Percentiles rank a stretch among this genome's conserved stretches.
These are phyloP conservation scores for Pseudogymnoascus sp. DNA, from an alignment of 2,329 filamentous ascomycete genomes.

Conservation along the genomic window DNA sequence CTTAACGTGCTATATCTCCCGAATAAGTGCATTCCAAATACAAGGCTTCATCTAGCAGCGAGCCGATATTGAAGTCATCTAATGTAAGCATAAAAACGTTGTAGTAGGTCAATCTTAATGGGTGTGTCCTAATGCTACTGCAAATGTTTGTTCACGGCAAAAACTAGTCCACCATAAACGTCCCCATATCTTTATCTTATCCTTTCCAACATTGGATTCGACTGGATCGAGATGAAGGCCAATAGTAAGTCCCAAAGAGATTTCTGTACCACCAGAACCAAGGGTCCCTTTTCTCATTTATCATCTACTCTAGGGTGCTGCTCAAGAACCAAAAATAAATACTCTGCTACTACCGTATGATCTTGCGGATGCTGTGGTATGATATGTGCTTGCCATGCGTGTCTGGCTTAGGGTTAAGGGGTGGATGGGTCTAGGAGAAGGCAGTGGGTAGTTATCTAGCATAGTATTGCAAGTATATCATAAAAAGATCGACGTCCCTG, in stretches of 20 bases:
- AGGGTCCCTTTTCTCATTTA: slow-evolving; percentile 67
- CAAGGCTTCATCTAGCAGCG: slow-evolving; percentile 60
- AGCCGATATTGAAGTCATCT: slow-evolving; percentile 70
- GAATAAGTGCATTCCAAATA: slow-evolving; percentile 64
- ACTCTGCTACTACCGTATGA: too few relatives aligned
- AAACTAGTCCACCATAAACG: slow-evolving; percentile 95
- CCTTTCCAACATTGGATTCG: slow-evolving; percentile 62
- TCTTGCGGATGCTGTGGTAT: too few relatives aligned
- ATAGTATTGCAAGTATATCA: too few relatives aligned
- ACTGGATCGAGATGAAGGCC: slow-evolving; percentile 75
- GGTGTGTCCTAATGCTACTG: slow-evolving; percentile 81
- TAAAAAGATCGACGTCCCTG: too few relatives aligned
- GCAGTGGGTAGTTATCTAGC: too few relatives aligned
- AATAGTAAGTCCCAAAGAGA: slow-evolving; percentile 83
- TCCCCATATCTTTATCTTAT: slow-evolving; percentile 76
- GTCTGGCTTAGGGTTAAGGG: too few relatives aligned
- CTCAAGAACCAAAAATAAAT: too few relatives aligned
- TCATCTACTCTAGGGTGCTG: slow-evolving; percentile 86
- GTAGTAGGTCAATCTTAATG: slow-evolving; percentile 83
- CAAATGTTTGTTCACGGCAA: slow-evolving; percentile 83
- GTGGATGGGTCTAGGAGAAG: too few relatives aligned
- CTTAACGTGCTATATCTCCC: slow-evolving; percentile 63
- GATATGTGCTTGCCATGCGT: too few relatives aligned
- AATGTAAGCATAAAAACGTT: slow-evolving; percentile 81
- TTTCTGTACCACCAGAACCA: slow-evolving; percentile 94